Conservation (phyloP, 2,329 filamentous ascomycete species). For the Pleochaeta shiraiana region DNA sequence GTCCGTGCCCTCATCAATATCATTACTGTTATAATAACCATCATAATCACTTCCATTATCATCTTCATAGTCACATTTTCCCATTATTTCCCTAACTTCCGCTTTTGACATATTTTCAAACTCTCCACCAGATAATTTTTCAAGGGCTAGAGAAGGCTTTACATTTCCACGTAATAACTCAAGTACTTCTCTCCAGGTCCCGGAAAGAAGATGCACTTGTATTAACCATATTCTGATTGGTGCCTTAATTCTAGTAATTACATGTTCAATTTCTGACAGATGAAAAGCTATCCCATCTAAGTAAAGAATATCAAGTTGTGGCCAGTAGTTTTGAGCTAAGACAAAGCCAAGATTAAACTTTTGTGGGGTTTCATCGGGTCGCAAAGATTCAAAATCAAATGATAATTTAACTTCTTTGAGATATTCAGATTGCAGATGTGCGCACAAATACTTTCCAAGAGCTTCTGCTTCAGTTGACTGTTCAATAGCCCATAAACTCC, state of each 20-base stretch:
- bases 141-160: background rate
- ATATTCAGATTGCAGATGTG: background rate
- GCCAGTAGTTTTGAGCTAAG: background rate
- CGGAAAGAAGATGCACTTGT: background rate
- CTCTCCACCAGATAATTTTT: background rate
- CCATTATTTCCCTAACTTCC: background rate
- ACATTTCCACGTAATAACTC: background rate
- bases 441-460: background rate
- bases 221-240: background rate
- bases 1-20: background rate
- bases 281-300: background rate
- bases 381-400: background rate
- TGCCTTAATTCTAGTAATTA: background rate
- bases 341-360: background rate
- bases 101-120: background rate
- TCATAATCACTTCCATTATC: too few species aligned
- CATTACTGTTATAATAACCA: background rate
- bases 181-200: background rate
- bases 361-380: background rate
- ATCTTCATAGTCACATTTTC: too few species aligned
- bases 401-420: background rate
- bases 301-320: background rate
- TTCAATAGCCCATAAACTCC: background rate
- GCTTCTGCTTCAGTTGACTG: background rate
- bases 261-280: background rate